Percentiles rank a stretch among this genome's conserved stretches.
These are phyloP conservation scores for Elsinoe necatrix DNA, from an alignment of 2,329 filamentous ascomycete genomes.

Conservation along the genomic window DNA sequence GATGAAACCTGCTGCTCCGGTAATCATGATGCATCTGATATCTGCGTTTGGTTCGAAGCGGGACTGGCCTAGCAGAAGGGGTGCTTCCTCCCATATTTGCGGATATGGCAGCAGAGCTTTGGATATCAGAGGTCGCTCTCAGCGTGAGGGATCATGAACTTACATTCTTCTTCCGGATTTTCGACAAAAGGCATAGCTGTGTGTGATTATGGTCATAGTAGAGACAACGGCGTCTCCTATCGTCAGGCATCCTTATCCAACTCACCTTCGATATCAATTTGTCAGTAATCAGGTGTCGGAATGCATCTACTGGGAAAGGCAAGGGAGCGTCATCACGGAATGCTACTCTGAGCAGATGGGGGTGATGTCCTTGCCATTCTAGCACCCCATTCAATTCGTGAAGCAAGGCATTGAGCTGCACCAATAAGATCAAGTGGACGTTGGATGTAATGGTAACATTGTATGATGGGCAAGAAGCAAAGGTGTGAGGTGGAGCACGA, in stretches of 20 bases:
- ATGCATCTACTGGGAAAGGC: too few species aligned
- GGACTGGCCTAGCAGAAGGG: slow-evolving; percentile 60
- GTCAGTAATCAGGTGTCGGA: too few species aligned
- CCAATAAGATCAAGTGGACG: too few species aligned
- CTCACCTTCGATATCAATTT: too few species aligned
- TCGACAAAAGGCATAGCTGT: slow-evolving; percentile 11
- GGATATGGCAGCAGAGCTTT: slow-evolving; percentile 7
- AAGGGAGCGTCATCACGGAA: too few species aligned
- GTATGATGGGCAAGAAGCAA: too few species aligned
- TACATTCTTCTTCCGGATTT: slow-evolving; percentile 9
- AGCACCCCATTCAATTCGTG: too few species aligned
- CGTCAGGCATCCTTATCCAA: neutral
- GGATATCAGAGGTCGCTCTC: neutral
- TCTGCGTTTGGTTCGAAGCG: slow-evolving; percentile 60
- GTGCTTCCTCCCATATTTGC: slow-evolving; percentile 59
- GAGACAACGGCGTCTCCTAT: neutral
- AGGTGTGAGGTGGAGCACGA: too few species aligned
- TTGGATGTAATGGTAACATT: too few species aligned
- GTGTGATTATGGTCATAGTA: neutral
- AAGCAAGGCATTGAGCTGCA: too few species aligned
- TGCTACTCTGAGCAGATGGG: too few species aligned
- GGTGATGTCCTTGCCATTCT: too few species aligned
- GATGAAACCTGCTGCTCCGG: slow-evolving; percentile 78
- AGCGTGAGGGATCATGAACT: neutral
- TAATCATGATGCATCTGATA: slow-evolving; percentile 74